Evolutionary conservation across 2,329 filamentous ascomycete genomes (phyloP), one percentile per base, ranked within the genome.

Genomic region (Dothiorella sarmentorum): DNA sequence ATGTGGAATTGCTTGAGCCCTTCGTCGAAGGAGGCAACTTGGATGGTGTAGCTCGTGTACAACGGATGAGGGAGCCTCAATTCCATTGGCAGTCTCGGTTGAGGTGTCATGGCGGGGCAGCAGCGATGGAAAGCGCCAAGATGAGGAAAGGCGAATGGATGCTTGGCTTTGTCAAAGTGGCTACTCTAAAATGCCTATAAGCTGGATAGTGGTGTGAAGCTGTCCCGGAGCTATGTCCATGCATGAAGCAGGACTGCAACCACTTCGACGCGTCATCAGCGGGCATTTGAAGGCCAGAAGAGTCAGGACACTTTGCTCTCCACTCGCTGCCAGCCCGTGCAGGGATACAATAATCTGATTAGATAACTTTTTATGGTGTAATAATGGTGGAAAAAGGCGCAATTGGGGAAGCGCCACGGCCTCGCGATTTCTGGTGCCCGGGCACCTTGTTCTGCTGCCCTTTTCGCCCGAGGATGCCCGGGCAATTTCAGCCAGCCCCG

Each of bases 11-110:
- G 44, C 18, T 11, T 47, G 10, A 47, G 26, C 2, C 44, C 44
- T 15, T 33, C 44, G 10, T 47, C 44, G 9, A 33, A 47, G 11
- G 26, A 7, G 4, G 20, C 44, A 18, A 47, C 44, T 17, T 47
- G 10, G 10, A 47, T 47, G 17, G 27, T 33, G 57, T 72, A 73
- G 40, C 66, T 64, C n/a, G 71, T 73, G 24, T 72, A 67, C 59
- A 71, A 73, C 26, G 71, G 71, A 58, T 72, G 69, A n/a, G 71
- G 71, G 43, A 73, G 63, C 59, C 71, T 73, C 42, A 73, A n/a
- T 11, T 47, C 27, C 27, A 33, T 20, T 22, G 44, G 44, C 2
- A 47, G 27, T 17, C 15, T 33, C 7, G 44, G n/a, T 33, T 47
- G 44, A 2, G 27, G 6, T 17, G 26, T 33, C n/a, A 18, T 31